Evolutionary conservation across 2,329 filamentous ascomycete genomes (phyloP).

Genomic region (Trichoderma sp.): DNA sequence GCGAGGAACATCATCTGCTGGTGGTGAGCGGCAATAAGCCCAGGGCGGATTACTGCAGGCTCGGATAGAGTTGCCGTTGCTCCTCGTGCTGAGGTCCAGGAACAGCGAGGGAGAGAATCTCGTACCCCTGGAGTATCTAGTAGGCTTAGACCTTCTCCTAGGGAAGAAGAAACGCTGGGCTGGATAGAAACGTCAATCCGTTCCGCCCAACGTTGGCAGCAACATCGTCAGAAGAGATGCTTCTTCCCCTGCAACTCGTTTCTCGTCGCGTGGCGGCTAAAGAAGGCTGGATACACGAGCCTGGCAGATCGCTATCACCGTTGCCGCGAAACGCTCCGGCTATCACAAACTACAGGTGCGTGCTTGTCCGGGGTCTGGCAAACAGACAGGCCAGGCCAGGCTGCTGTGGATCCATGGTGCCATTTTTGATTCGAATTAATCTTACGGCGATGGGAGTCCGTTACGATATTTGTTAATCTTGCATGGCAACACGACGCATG

Average conservation of each 20-base stretch:
- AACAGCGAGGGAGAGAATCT: background rate
- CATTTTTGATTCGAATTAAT: background rate
- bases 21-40: background rate
- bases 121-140: background rate
- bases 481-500: background rate
- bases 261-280: constrained; percentile 2
- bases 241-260: background rate
- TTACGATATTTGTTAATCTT: background rate
- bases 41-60: background rate
- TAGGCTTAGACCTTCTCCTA: background rate
- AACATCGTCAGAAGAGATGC: background rate
- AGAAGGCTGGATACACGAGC: background rate
- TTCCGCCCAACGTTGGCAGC: background rate
- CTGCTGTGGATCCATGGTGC: background rate
- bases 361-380: background rate
- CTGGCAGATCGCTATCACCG: background rate
- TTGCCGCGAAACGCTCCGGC: background rate
- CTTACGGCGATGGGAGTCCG: background rate
- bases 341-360: constrained; percentile 2
- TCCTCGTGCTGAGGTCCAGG: background rate
- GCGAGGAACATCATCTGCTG: background rate
- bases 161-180: background rate
- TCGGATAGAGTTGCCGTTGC: background rate
- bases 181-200: background rate
- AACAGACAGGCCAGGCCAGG: background rate